Evolutionary conservation across 108 stramenopile genomes (phyloP).

Genomic region (Cyclotella kingstonii): DNA sequence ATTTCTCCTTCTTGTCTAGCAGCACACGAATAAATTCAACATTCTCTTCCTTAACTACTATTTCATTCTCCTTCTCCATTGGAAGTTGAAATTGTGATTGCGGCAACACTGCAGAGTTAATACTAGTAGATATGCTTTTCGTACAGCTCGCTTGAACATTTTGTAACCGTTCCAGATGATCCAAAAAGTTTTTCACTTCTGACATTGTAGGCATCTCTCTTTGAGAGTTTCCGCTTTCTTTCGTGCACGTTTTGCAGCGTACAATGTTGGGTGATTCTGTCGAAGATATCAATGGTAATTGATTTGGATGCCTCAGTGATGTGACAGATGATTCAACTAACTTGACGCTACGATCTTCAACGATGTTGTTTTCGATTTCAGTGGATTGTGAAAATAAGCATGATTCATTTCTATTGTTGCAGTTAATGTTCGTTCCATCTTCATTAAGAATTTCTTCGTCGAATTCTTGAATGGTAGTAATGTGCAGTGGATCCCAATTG

Average conservation of each 20-base stretch:
- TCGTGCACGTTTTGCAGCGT: not conserved
- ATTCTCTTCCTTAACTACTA: slow-evolving; percentile 1
- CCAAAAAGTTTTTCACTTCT: slow-evolving; percentile 35
- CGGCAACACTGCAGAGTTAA: not conserved
- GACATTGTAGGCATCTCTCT: slow-evolving; percentile 13
- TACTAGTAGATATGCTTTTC: not conserved
- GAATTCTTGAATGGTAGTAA: slow-evolving; percentile 2
- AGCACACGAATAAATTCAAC: slow-evolving; percentile 14
- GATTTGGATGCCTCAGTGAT: too few relatives aligned
- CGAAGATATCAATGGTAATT: too few relatives aligned
- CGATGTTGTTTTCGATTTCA: not conserved
- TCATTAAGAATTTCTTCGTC: not conserved
- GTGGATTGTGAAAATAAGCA: not conserved
- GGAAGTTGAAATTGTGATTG: not conserved
- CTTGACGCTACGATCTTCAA: not conserved
- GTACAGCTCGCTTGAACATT: too few relatives aligned
- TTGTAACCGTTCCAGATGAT: slow-evolving; percentile 10
- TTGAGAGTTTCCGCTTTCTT: not conserved
- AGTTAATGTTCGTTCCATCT: not conserved
- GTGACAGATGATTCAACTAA: too few relatives aligned
- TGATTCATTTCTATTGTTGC: not conserved
- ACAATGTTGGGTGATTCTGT: not conserved
- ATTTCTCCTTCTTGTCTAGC: slow-evolving; percentile 20
- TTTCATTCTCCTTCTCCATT: slow-evolving; percentile 1
- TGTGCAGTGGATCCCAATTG: slow-evolving; percentile 22